Percentiles rank a stretch among this genome's conserved stretches.
Evolutionary conservation across 306 rosid species (phyloP).

Genomic region (Citrullus mucosospermus): DNA sequence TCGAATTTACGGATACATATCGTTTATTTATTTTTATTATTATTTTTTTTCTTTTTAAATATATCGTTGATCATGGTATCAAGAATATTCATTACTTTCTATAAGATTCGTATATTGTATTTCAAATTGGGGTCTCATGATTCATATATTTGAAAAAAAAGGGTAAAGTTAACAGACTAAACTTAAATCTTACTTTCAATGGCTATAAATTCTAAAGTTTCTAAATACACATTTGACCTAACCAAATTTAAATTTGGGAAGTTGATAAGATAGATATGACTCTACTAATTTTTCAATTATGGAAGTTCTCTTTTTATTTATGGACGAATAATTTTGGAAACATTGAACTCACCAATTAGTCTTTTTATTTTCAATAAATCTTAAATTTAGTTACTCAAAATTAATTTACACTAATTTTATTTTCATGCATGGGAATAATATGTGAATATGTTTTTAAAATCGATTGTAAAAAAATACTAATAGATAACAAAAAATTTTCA

Average conservation of each 20-base stretch:
- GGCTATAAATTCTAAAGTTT: background rate
- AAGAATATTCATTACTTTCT: background rate
- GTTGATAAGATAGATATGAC: no score
- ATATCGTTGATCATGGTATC: background rate
- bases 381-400: no score
- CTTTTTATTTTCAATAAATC: no score
- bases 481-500: no score
- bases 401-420: no score
- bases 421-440: no score
- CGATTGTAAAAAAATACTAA: no score
- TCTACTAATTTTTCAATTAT: no score
- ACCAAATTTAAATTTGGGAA: background rate
- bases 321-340: background rate
- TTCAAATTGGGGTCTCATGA: background rate
- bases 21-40: no score
- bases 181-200: background rate
- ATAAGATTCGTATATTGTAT: background rate
- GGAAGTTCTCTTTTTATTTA: background rate
- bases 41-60: background rate
- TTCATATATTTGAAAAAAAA: background rate
- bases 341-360: no score
- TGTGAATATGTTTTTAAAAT: no score
- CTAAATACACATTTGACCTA: background rate
- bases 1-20: no score
- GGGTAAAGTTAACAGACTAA: background rate